phyloP scores from a whole-genome alignment of 192 early-diverging fungal genomes.

The Coemansia guatemalensis region DNA sequence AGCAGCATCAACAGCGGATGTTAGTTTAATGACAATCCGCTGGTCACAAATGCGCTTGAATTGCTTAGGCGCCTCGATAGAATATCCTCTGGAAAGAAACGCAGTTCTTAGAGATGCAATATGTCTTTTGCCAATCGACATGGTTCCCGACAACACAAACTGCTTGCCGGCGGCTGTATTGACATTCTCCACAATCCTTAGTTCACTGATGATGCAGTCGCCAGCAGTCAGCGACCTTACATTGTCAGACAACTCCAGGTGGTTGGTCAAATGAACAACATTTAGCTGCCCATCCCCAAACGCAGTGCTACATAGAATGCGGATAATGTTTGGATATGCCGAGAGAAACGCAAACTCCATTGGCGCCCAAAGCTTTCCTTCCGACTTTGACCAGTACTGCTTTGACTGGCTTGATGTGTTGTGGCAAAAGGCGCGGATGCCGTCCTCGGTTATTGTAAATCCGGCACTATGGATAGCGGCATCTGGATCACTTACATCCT shows the following conservation, averaged over 20 bases:
- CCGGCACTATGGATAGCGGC: neutral
- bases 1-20: slow-evolving; percentile 66
- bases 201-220: slow-evolving; percentile 69
- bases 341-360: slow-evolving; percentile 89
- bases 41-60: slow-evolving; percentile 71
- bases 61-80: slow-evolving; percentile 67
- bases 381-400: slow-evolving; percentile 54
- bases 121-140: slow-evolving; percentile 1
- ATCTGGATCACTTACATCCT: neutral
- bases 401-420: slow-evolving; percentile 63
- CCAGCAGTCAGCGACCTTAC: slow-evolving; percentile 62
- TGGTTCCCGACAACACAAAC: slow-evolving; percentile 43
- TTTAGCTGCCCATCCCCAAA: slow-evolving; percentile 84
- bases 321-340: slow-evolving; percentile 72
- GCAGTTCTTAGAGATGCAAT: slow-evolving; percentile 70
- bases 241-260: slow-evolving; percentile 68
- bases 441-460: slow-evolving; percentile 61
- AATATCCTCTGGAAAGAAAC: slow-evolving; percentile 79
- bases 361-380: slow-evolving; percentile 62
- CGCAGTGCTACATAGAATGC: slow-evolving; percentile 75
- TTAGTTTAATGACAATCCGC: slow-evolving; percentile 64
- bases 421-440: slow-evolving; percentile 81
- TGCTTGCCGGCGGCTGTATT: slow-evolving; percentile 83
- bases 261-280: slow-evolving; percentile 86
- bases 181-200: slow-evolving; percentile 69